phyloP scores from a whole-genome alignment of 495 filamentous ascomycete species.

The Aspergillus steynii region DNA sequence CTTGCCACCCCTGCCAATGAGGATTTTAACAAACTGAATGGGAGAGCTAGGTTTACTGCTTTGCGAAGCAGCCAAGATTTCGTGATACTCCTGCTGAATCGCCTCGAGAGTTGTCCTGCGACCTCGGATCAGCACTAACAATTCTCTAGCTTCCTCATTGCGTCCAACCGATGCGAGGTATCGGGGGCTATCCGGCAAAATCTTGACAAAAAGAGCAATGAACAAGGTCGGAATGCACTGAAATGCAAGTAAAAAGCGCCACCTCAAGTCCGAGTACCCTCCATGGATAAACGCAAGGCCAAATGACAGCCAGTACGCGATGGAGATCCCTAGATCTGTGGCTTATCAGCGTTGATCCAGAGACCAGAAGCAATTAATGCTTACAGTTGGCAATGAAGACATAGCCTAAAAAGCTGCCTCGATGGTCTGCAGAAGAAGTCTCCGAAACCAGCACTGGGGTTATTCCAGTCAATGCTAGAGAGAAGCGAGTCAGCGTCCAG shows the following conservation, averaged over 20 bases:
- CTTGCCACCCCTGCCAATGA: slow-evolving; percentile 33
- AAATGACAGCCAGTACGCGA: slow-evolving; percentile 66
- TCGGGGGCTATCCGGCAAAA: slow-evolving; percentile 51
- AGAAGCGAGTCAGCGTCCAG: slow-evolving; percentile 8
- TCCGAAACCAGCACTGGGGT: slow-evolving; percentile 56
- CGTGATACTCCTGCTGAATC: slow-evolving; percentile 40
- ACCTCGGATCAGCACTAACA: slow-evolving; percentile 30
- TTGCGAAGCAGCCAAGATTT: slow-evolving; percentile 37
- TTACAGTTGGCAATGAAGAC: slow-evolving; percentile 56
- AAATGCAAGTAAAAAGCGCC: slow-evolving; percentile 57
- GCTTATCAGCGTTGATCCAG: slow-evolving; percentile 10
- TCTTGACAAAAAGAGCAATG: slow-evolving; percentile 48
- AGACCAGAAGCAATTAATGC: slow-evolving; percentile 5
- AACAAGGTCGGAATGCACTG: slow-evolving; percentile 55
- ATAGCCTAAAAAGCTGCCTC: slow-evolving; percentile 49
- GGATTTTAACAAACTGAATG: slow-evolving; percentile 37
- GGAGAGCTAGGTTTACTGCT: slow-evolving; percentile 38
- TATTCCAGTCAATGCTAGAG: slow-evolving; percentile 46
- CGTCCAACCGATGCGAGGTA: slow-evolving; percentile 42
- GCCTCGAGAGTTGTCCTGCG: slow-evolving; percentile 23
- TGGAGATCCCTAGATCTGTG: slow-evolving; percentile 55
- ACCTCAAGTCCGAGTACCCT: slow-evolving; percentile 51
- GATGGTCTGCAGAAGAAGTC: slow-evolving; percentile 46
- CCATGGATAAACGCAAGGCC: slow-evolving; percentile 54
- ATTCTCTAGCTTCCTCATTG: slow-evolving; percentile 38